Evolutionary conservation across 257 asterid genomes (phyloP), one percentile per base, ranked within the genome.

Genomic region (Sherardia arvensis): DNA sequence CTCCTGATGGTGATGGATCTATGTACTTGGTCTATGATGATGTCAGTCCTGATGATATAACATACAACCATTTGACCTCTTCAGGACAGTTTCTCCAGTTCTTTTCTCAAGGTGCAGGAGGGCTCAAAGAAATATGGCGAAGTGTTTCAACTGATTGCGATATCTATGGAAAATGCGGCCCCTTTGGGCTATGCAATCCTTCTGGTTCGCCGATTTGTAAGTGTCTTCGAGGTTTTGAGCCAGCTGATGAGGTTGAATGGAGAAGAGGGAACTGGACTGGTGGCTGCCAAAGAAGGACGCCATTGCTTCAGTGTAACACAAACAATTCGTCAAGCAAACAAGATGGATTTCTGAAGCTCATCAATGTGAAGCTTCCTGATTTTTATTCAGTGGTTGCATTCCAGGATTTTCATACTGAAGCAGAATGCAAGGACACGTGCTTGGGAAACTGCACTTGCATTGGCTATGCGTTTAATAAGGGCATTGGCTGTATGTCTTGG

Each of bases 251-350:
- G 21, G 45, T 18, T 15, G 85, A 74, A 68, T 80, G 95, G 95
- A 64, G 27, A 10, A 62, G 79, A 2, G 83, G 81, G 18, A 79
- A 84, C 53, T 73, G 84, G 88, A 65, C 77, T 1, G 22, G 74
- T n/a, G 91, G 92, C 32, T 86, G 95, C 53, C 26, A 22, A 53
- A 80, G 89, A 62, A 64, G 70, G 59, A 61, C n/a, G n/a, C n/a
- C n/a, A 15, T 59, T 66, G 18, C 54, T 86, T 66, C 64, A 61
- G 17, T 86, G 88, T 20, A 71, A 54, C 20, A 69, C 64, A 40
- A 62, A 53, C 22, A 54, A 36, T 38, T 69, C 68, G 0, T 32
- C 58, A 1, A 20, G 51, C 20, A 43, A 43, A 23, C 58, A 14
- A 29, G 96, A 88, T 69, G 80, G 83, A 53, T 88, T 77, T 61